Conservation (phyloP, 192 early-diverging fungal genomes). For the Geosiphon pyriformis region DNA sequence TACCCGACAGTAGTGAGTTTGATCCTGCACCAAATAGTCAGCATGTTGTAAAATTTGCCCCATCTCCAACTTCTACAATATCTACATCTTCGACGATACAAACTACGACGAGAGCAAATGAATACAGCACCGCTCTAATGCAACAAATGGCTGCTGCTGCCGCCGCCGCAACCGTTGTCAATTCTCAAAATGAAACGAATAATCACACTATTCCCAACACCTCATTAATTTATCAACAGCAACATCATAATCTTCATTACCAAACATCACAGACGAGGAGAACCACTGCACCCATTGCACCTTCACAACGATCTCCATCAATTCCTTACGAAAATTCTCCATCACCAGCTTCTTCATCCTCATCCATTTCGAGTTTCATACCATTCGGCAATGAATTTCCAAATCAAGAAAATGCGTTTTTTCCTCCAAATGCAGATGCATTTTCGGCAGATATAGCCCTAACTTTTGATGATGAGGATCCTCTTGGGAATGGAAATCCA, state of each 20-base stretch:
- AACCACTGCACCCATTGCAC: background rate
- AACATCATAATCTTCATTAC: background rate
- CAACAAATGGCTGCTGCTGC: background rate
- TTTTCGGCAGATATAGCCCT: background rate
- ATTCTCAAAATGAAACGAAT: background rate
- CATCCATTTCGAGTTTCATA: background rate
- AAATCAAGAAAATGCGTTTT: slow-evolving; percentile 1
- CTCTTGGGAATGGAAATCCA: slow-evolving; percentile 5
- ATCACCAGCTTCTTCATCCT: background rate
- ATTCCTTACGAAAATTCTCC: background rate
- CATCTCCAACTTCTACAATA: background rate
- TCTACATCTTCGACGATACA: background rate
- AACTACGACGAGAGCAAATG: background rate
- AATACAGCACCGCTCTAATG: background rate
- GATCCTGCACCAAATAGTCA: background rate
- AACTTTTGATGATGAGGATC: slow-evolving; percentile 14
- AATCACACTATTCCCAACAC: background rate
- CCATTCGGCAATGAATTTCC: background rate
- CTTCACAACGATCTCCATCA: background rate
- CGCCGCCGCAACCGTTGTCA: background rate
- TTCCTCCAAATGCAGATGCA: slow-evolving; percentile 16
- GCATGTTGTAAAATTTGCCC: slow-evolving; percentile 1
- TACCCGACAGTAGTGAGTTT: background rate
- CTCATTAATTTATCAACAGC: background rate
- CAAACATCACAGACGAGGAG: background rate